A percentile compares a stretch with the other conserved stretches of the same genome.
These are phyloP conservation scores for Mycosarcoma maydis DNA, from an alignment of 1,284 basidiomycete species.

Conservation along the genomic window DNA sequence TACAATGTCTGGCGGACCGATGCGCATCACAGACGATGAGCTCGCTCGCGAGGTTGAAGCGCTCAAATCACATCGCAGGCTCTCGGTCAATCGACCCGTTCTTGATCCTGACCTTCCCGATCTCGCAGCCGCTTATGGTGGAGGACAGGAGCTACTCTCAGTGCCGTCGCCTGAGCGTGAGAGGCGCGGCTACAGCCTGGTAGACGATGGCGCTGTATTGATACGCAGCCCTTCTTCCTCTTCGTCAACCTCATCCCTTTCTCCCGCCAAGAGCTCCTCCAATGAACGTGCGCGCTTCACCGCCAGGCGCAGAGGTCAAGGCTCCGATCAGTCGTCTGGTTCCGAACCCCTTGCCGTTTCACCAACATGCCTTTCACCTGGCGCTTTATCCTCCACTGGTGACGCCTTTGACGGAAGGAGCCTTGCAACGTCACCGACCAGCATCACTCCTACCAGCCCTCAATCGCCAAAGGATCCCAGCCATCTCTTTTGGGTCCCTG, in stretches of 20 bases:
- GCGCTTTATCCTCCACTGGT: constrained; percentile 11
- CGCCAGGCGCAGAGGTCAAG: constrained; percentile 47
- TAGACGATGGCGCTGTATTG: constrained; percentile 48
- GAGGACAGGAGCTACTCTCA: constrained; percentile 46
- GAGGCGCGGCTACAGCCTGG: constrained; percentile 45
- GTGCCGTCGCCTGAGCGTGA: constrained; percentile 34
- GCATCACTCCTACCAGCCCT: constrained; percentile 18
- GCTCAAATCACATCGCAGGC: constrained; percentile 62
- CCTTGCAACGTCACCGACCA: constrained; percentile 20
- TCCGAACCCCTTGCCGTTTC: constrained; percentile 10
- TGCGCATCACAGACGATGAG: constrained; percentile 58
- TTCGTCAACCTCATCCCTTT: constrained; percentile 14
- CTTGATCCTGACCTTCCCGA: constrained; percentile 65
- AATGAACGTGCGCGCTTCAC: constrained; percentile 52
- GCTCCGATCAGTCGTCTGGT: constrained; percentile 27
- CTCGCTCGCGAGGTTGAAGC: constrained; percentile 64
- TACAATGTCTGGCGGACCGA: constrained; percentile 32
- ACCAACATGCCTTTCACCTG: constrained; percentile 16
- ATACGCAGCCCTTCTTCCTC: constrained; percentile 37
- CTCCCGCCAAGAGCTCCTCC: constrained; percentile 7
- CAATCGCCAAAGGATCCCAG: constrained; percentile 53
- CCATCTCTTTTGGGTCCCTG: constrained; percentile 95
- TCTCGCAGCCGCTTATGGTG: constrained; percentile 51
- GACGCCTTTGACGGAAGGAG: constrained; percentile 22
- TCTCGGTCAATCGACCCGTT: constrained; percentile 60